Conservation (phyloP, 2,329 filamentous ascomycete genomes). For the Aureobasidium musti region DNA sequence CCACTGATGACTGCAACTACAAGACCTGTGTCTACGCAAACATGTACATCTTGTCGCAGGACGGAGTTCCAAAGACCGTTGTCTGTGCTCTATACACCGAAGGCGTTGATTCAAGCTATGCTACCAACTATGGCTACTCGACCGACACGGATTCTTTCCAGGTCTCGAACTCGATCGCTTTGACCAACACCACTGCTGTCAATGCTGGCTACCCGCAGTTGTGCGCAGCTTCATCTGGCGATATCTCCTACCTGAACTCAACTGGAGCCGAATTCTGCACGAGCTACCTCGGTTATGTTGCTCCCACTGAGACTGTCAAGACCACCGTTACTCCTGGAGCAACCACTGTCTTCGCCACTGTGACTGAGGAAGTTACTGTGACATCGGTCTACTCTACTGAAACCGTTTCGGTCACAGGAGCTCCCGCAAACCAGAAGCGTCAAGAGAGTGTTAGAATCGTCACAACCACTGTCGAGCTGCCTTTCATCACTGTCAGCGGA, state of each 20-base stretch:
- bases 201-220: conserved; percentile 25
- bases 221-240: conserved; percentile 2
- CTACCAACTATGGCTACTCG: conserved; percentile 33
- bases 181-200: conserved; percentile 28
- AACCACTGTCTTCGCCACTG: not conserved
- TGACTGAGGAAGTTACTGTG: not conserved
- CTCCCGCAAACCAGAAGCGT: not conserved
- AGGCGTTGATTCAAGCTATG: conserved; percentile 32
- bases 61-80: conserved; percentile 43
- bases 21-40: conserved; percentile 40
- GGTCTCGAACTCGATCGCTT: conserved; percentile 30
- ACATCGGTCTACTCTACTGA: conserved; percentile 9
- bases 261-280: conserved; percentile 11
- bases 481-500: conserved; percentile 17
- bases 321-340: not conserved
- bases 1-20: conserved; percentile 32
- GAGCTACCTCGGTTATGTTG: conserved; percentile 5
- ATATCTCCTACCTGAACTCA: conserved; percentile 14
- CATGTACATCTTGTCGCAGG: conserved; percentile 45
- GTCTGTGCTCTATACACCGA: conserved; percentile 45
- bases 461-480: conserved; percentile 19
- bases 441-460: not conserved
- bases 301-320: not conserved
- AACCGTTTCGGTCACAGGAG: not conserved
- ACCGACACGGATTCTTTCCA: conserved; percentile 30